phyloP scores from a whole-genome alignment of 805 yeast species.

The Lachancea mirantina region DNA sequence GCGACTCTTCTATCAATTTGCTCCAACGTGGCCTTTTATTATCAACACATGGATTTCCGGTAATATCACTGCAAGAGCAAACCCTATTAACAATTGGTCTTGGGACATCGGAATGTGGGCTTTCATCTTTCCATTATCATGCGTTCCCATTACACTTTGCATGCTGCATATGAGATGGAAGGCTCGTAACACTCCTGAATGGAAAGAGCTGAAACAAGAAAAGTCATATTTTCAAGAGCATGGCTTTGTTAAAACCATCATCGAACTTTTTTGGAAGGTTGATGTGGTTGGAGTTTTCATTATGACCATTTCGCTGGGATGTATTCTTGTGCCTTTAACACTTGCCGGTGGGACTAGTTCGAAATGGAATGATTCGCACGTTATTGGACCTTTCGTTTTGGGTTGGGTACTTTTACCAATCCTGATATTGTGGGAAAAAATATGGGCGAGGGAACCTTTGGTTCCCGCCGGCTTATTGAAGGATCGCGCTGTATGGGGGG shows the following conservation, averaged over 20 bases:
- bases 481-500: slow-evolving; percentile 66
- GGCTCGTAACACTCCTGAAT: slow-evolving; percentile 48
- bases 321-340: slow-evolving; percentile 54
- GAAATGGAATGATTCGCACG: slow-evolving; percentile 53
- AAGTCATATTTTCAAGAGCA: slow-evolving; percentile 34
- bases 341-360: slow-evolving; percentile 56
- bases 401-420: slow-evolving; percentile 56
- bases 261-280: slow-evolving; percentile 50
- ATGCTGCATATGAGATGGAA: slow-evolving; percentile 47
- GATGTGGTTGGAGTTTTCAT: slow-evolving; percentile 58
- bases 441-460: slow-evolving; percentile 51
- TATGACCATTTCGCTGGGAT: slow-evolving; percentile 50
- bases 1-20: slow-evolving; percentile 58
- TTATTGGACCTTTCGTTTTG: slow-evolving; percentile 62
- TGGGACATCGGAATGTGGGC: slow-evolving; percentile 84
- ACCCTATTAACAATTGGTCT: slow-evolving; percentile 40
- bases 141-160: slow-evolving; percentile 50
- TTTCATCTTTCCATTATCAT: slow-evolving; percentile 57
- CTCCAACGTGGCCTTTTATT: slow-evolving; percentile 65
- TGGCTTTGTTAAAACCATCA: slow-evolving; percentile 30
- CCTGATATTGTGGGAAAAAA: slow-evolving; percentile 52
- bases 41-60: slow-evolving; percentile 76
- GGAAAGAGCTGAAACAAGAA: slow-evolving; percentile 37
- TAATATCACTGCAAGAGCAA: slow-evolving; percentile 38
- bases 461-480: slow-evolving; percentile 52